Evolutionary conservation across 441 rosid species (phyloP).

Genomic region (Jatropha podagrica): DNA sequence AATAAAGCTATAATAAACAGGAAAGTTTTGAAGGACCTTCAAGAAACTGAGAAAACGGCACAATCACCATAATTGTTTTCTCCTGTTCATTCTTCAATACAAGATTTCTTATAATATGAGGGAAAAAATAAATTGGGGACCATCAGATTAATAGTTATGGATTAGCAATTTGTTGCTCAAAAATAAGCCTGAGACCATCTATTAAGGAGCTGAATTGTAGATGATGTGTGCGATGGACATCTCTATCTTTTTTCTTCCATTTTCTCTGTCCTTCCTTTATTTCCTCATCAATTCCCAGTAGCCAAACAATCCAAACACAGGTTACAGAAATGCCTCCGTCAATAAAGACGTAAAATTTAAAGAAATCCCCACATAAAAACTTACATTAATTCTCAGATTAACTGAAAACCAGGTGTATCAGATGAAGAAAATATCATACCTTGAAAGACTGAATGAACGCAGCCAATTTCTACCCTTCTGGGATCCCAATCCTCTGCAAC

Average conservation of each 20-base stretch:
- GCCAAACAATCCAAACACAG: background rate
- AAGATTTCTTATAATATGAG: background rate
- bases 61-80: background rate
- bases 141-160: too few species aligned
- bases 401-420: background rate
- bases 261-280: too few species aligned
- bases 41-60: background rate
- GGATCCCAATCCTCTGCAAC: constrained; percentile 32
- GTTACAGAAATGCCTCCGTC: background rate
- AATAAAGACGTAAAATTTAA: background rate
- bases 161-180: background rate
- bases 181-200: background rate
- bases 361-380: background rate
- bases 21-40: background rate
- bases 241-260: too few species aligned
- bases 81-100: background rate
- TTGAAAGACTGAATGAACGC: constrained; percentile 31
- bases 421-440: constrained; percentile 19
- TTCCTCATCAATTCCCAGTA: too few species aligned
- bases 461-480: constrained; percentile 32
- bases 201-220: background rate
- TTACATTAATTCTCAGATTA: background rate
- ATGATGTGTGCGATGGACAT: too few species aligned
- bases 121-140: background rate
- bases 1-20: background rate